phyloP scores from a whole-genome alignment of 495 filamentous ascomycete genomes.

The Cairneyella variabilis region DNA sequence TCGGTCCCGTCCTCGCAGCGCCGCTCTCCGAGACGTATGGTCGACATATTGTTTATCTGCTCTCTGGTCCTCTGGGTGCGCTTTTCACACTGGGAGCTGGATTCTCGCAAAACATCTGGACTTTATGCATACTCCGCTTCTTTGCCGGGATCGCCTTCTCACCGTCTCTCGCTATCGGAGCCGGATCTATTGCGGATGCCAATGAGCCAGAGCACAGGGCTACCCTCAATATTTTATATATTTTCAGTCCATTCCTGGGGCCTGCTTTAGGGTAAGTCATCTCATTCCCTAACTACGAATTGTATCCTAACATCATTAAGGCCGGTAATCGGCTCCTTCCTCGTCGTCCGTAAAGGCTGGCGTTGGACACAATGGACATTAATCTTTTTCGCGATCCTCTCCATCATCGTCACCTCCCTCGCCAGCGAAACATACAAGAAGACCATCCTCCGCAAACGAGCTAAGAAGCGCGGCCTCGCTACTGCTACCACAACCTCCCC shows the following conservation, averaged over 20 bases:
- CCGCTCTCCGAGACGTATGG: constrained; percentile 56
- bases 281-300: neutral
- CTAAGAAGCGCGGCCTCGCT: constrained; percentile 37
- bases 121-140: constrained; percentile 55
- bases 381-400: constrained; percentile 38
- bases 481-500: constrained; percentile 31
- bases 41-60: constrained; percentile 49
- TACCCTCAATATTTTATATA: constrained; percentile 40
- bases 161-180: constrained; percentile 51
- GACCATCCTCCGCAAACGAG: constrained; percentile 50
- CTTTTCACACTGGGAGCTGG: constrained; percentile 62
- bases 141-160: constrained; percentile 56
- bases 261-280: constrained; percentile 42
- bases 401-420: constrained; percentile 35
- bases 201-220: constrained; percentile 42
- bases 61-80: constrained; percentile 45
- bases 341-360: constrained; percentile 53
- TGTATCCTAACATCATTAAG: constrained; percentile 21
- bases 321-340: constrained; percentile 62
- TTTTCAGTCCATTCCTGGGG: constrained; percentile 56
- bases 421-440: constrained; percentile 61
- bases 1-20: constrained; percentile 56
- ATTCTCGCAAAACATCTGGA: constrained; percentile 50
- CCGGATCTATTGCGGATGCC: constrained; percentile 51
- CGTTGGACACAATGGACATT: constrained; percentile 53